phyloP scores from a whole-genome alignment of 2,329 filamentous ascomycete genomes.

The Tolypocladium sp. region DNA sequence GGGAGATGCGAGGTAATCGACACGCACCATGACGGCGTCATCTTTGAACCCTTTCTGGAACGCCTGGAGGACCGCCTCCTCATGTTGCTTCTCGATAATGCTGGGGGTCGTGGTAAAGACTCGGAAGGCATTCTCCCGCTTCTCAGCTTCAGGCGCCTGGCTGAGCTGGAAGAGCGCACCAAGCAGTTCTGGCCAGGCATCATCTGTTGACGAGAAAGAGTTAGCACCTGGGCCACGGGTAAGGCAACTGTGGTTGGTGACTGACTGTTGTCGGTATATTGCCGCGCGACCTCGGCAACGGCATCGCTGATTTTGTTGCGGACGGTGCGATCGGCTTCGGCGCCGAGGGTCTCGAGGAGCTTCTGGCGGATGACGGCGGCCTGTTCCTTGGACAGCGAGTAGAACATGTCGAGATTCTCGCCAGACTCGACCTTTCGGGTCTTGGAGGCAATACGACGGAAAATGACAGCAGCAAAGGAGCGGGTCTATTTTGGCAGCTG shows the following conservation, averaged over 20 bases:
- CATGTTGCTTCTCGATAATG: slow-evolving; percentile 93
- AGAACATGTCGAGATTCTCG: slow-evolving; percentile 74
- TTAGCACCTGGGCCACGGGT: slow-evolving; percentile 9
- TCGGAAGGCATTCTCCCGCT: slow-evolving; percentile 87
- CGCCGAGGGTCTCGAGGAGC: slow-evolving; percentile 66
- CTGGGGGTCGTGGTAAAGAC: slow-evolving; percentile 92
- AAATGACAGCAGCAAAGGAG: slow-evolving; percentile 87
- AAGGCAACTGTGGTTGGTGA: slow-evolving; percentile 8
- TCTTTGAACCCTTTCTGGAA: slow-evolving; percentile 93
- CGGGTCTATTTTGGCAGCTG: slow-evolving; percentile 51
- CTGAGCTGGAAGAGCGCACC: slow-evolving; percentile 81
- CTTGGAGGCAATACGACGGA: slow-evolving; percentile 87
- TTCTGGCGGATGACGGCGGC: slow-evolving; percentile 74
- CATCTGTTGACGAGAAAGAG: slow-evolving; percentile 40
- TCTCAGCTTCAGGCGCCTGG: slow-evolving; percentile 71
- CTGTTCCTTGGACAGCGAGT: slow-evolving; percentile 66
- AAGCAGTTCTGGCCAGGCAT: slow-evolving; percentile 85
- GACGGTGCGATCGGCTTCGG: slow-evolving; percentile 64
- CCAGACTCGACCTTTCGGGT: slow-evolving; percentile 66
- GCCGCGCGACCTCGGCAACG: slow-evolving; percentile 89
- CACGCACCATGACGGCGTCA: slow-evolving; percentile 62
- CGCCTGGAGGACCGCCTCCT: slow-evolving; percentile 78
- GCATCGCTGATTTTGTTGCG: slow-evolving; percentile 96
- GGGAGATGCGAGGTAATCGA: slow-evolving; percentile 3
- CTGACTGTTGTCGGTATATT: slow-evolving; percentile 88